Conservation (phyloP, 371 early-diverging fungal genomes). For the Mucor mucedo region DNA sequence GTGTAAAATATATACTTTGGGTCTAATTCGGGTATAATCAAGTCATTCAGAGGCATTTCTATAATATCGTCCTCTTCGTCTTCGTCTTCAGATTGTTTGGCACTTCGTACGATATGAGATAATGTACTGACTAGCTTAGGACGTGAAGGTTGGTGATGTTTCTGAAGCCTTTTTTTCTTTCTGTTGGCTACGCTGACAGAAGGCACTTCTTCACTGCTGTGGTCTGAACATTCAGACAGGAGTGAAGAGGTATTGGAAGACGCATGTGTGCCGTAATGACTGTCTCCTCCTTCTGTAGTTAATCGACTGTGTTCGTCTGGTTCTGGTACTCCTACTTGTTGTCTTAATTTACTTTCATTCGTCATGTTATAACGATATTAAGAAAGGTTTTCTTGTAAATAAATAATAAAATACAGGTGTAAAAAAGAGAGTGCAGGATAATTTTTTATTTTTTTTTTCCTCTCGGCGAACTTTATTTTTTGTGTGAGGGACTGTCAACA, state of each 20-base stretch:
- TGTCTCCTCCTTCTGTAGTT: neutral
- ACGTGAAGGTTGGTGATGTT: constrained; percentile 26
- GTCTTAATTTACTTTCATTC: constrained; percentile 10
- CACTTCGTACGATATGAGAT: constrained; percentile 33
- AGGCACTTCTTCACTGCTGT: constrained; percentile 28
- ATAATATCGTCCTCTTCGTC: constrained; percentile 27
- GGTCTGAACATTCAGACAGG: constrained; percentile 7
- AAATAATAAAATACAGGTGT: neutral
- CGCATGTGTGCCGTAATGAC: neutral
- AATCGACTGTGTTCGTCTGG: constrained; percentile 2
- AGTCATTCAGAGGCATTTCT: constrained; percentile 30
- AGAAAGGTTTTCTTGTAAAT: neutral
- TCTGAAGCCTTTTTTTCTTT: constrained; percentile 40
- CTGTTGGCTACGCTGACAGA: constrained; percentile 31
- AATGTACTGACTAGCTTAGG: constrained; percentile 29
- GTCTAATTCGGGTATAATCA: constrained; percentile 52
- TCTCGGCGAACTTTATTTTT: neutral
- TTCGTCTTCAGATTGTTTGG: constrained; percentile 31
- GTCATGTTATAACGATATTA: constrained; percentile 3
- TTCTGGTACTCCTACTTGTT: constrained; percentile 6
- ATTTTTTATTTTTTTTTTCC: neutral
- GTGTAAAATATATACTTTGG: constrained; percentile 36
- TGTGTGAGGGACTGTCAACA: neutral
- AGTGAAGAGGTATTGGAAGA: neutral
- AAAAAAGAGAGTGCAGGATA: neutral